Evolutionary conservation across 2,329 filamentous ascomycete genomes (phyloP).

Genomic region (Davidsoniella neocaledoniae): DNA sequence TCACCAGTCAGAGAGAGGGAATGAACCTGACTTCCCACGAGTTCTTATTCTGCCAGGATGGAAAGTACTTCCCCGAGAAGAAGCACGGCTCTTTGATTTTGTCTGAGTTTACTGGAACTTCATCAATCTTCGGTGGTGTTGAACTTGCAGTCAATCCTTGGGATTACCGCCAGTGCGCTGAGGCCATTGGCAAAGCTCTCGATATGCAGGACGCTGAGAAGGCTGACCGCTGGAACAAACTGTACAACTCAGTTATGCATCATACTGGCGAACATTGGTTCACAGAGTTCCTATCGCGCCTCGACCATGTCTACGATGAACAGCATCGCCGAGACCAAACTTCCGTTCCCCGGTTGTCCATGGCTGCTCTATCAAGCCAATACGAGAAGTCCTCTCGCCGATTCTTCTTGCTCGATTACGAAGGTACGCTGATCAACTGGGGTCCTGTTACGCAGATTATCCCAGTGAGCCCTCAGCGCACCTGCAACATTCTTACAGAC

Average conservation of each 20-base stretch:
- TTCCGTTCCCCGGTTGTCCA: slow-evolving; percentile 68
- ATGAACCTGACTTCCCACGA: slow-evolving; percentile 97
- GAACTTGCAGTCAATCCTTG: slow-evolving; percentile 85
- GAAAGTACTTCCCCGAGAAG: slow-evolving; percentile 48
- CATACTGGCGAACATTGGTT: slow-evolving; percentile 83
- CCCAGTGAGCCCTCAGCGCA: slow-evolving; percentile 66
- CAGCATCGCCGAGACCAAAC: slow-evolving; percentile 73
- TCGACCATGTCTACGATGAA: slow-evolving; percentile 65
- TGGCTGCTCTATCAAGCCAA: slow-evolving; percentile 43
- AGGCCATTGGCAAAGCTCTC: slow-evolving; percentile 68
- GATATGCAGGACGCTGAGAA: slow-evolving; percentile 68
- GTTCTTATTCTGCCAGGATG: slow-evolving; percentile 85
- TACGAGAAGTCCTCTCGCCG: slow-evolving; percentile 53
- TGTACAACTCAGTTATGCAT: slow-evolving; percentile 57
- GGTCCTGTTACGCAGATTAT: slow-evolving; percentile 73
- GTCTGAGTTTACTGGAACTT: slow-evolving; percentile 87
- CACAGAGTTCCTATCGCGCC: slow-evolving; percentile 50
- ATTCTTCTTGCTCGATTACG: slow-evolving; percentile 83
- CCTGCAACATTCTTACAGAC: slow-evolving; percentile 68
- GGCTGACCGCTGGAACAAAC: slow-evolving; percentile 51
- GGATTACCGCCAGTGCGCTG: slow-evolving; percentile 79
- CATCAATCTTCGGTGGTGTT: slow-evolving; percentile 64
- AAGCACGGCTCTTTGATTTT: slow-evolving; percentile 80
- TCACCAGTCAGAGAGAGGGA: slow-evolving; percentile 85
- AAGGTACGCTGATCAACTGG: slow-evolving; percentile 80